Evolutionary conservation across 257 asterid species (phyloP).

Genomic region (Solanum lycopersicoides): DNA sequence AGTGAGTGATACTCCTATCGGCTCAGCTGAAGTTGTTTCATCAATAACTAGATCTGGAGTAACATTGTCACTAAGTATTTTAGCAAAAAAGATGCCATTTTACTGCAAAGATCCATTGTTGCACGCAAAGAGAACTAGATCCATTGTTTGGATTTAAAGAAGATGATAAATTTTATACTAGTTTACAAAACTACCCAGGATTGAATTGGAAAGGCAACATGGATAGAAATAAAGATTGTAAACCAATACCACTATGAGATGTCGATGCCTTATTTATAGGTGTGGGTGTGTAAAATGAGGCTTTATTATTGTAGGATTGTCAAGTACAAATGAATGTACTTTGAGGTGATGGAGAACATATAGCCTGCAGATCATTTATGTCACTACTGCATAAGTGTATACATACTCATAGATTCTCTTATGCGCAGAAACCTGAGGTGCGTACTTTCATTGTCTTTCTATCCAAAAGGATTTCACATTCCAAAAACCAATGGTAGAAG

Average conservation of each 20-base stretch:
- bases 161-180: neutral
- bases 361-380: constrained; percentile 6
- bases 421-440: neutral
- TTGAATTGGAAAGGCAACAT: neutral
- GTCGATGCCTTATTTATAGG: neutral
- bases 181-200: neutral
- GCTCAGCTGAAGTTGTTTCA: neutral
- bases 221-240: neutral
- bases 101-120: neutral
- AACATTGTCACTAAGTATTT: neutral
- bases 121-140: neutral
- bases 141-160: neutral
- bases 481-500: neutral
- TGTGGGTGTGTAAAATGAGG: neutral
- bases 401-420: neutral
- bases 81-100: neutral
- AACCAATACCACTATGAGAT: neutral
- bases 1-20: neutral
- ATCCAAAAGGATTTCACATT: neutral
- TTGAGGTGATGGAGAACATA: neutral
- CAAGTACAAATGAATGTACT: neutral
- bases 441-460: neutral
- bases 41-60: neutral
- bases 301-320: constrained; percentile 17
- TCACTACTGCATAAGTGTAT: neutral